Percentiles rank a stretch among this genome's conserved stretches.
Evolutionary conservation across 2,329 filamentous ascomycete species (phyloP).

Genomic region (Nannizziopsis arthrosporioides): DNA sequence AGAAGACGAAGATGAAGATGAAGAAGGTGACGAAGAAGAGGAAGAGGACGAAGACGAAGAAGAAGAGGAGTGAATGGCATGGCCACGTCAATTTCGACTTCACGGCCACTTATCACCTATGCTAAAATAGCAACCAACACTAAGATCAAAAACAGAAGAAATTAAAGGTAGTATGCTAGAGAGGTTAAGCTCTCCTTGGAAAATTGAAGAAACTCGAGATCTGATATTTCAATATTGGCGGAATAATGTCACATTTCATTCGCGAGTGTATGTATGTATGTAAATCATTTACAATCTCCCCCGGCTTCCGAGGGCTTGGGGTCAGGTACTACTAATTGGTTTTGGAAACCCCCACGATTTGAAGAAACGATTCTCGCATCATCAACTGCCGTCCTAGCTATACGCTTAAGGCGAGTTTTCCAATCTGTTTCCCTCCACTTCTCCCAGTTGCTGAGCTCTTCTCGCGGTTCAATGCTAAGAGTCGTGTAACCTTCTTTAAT

Average conservation of each 20-base stretch:
- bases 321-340: not conserved
- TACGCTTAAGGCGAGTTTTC: slow-evolving; percentile 73
- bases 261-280: no score
- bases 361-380: slow-evolving; percentile 47
- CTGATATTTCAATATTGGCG: no score
- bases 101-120: no score
- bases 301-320: not conserved
- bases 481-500: slow-evolving; percentile 97
- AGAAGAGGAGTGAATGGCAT: not conserved
- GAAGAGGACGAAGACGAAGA: not conserved
- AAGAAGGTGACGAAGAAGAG: not conserved
- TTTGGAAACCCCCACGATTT: slow-evolving; percentile 1
- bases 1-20: not conserved
- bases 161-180: not conserved
- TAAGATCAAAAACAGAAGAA: no score
- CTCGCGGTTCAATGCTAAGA: slow-evolving; percentile 76
- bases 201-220: not conserved
- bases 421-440: slow-evolving; percentile 78
- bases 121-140: no score
- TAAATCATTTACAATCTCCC: no score
- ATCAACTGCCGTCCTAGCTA: slow-evolving; percentile 65
- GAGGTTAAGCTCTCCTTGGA: no score
- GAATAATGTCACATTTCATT: no score
- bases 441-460: slow-evolving; percentile 77
- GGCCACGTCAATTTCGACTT: no score